A percentile compares a stretch with the other conserved stretches of the same genome.
These are phyloP conservation scores for Puccinia polysora DNA, from an alignment of 1,284 basidiomycete genomes.

Conservation along the genomic window DNA sequence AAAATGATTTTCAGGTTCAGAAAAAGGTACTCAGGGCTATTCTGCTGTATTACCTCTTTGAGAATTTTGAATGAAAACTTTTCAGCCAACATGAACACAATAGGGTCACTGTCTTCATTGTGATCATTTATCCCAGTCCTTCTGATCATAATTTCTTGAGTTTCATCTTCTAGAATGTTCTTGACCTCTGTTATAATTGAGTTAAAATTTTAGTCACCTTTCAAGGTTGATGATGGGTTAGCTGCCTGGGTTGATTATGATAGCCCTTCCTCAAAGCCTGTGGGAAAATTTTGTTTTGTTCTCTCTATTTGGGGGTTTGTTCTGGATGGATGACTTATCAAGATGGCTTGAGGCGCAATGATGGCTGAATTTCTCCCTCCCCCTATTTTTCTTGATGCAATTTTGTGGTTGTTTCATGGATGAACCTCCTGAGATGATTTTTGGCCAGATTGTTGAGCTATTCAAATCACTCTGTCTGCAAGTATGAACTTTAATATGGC, in stretches of 20 bases:
- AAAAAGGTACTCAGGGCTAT: constrained; percentile 51
- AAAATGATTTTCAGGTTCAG: constrained; percentile 80
- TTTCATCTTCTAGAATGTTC: background rate
- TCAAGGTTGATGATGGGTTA: background rate
- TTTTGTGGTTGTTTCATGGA: constrained; percentile 4
- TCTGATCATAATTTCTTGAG: constrained; percentile 22
- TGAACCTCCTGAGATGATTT: constrained; percentile 11
- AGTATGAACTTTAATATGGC: constrained; percentile 81
- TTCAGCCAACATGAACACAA: constrained; percentile 67
- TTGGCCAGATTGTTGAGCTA: constrained; percentile 46
- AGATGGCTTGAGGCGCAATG: constrained; percentile 40
- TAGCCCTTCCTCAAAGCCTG: constrained; percentile 24
- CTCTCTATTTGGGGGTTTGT: background rate
- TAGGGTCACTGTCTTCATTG: constrained; percentile 56
- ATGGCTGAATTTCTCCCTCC: constrained; percentile 46
- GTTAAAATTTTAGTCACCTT: background rate
- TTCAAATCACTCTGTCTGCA: constrained; percentile 66
- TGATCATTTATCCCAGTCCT: constrained; percentile 15
- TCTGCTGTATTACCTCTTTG: constrained; percentile 61
- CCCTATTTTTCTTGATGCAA: background rate
- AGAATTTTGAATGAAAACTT: constrained; percentile 76
- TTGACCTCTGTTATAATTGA: background rate
- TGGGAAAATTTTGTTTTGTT: constrained; percentile 1
- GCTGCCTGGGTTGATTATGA: background rate
- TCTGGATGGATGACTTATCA: constrained; percentile 15